Percentiles rank a stretch among this genome's conserved stretches.
phyloP scores from a whole-genome alignment of 2,329 filamentous ascomycete species.

The Pseudofabraea citricarpa region DNA sequence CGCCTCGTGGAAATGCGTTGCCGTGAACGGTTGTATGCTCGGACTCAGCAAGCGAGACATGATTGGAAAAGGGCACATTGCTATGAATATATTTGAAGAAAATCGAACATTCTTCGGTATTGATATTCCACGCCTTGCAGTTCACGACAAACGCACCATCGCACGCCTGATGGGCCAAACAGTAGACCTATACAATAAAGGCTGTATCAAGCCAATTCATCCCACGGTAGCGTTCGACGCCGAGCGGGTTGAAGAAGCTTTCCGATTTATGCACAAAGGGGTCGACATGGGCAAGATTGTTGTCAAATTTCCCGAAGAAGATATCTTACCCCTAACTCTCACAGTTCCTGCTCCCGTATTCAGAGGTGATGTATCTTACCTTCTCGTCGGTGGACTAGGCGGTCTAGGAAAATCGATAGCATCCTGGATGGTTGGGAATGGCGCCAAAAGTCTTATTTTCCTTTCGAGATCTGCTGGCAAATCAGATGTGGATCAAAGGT shows the following conservation, averaged over 20 bases:
- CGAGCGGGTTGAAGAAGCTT: conserved; percentile 21
- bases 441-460: conserved; percentile 33
- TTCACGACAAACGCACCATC: background rate
- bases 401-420: conserved; percentile 33
- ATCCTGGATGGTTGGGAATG: conserved; percentile 29
- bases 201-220: conserved; percentile 13
- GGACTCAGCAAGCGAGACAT: conserved; percentile 31
- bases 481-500: background rate
- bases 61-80: conserved; percentile 24
- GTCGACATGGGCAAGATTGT: conserved; percentile 8
- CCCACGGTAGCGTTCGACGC: conserved; percentile 27
- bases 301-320: background rate
- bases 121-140: conserved; percentile 22
- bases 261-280: conserved; percentile 1
- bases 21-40: conserved; percentile 29
- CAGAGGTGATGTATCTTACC: conserved; percentile 24
- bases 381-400: conserved; percentile 35
- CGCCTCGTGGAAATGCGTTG: conserved; percentile 26
- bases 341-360: background rate
- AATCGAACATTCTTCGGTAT: conserved; percentile 34
- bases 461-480: conserved; percentile 24
- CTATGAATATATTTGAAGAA: conserved; percentile 25
- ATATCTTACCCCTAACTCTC: background rate
- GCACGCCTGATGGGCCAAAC: conserved; percentile 13
- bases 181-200: background rate